Evolutionary conservation across 1,284 basidiomycete species (phyloP), one percentile per base, ranked within the genome.

Genomic region (Apiotrichum montevideense): DNA sequence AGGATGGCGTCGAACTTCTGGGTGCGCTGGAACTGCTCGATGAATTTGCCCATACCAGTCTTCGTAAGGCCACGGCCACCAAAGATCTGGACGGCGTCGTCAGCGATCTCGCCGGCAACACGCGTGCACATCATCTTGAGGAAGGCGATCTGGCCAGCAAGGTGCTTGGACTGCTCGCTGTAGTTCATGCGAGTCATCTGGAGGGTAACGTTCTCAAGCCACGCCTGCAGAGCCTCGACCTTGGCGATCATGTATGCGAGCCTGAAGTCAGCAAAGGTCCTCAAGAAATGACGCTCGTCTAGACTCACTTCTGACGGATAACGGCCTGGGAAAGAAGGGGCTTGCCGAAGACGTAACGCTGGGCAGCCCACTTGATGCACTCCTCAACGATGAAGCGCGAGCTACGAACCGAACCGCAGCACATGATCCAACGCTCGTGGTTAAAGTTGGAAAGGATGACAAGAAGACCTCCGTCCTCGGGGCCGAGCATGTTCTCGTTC

Each of bases 171-270:
- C 77, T 92, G 91, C 72, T 95, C 84, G 57, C 82, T 82, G 68
- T 75, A 35, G 34, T 32, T 55, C 74, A 92, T 92, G 67, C 93
- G 86, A 73, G 83, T 85, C 91, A 95, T 95, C 77, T 96, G 92
- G 74, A 86, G 86, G 0, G 91, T 95, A 62, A 95, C 79, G 70
- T 85, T 88, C 63, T 97, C 93, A 34, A 96, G 79, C 90, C 91
- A 96, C 46, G 83, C 85, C 72, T 96, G 92, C 54, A 84, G 84
- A 0, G 87, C 84, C 78, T 94, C 90, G 47, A 84, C 82, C 59
- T 89, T 86, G 29, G 88, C 83, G 59, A 94, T 90, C 88, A 94
- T 91, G 33, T 80, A 79, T 3, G 90, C 90, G 52, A 95, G 76
- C 54, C 74, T 78, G 52, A 42, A 6, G 46, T 47, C 13, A 15